These are phyloP conservation scores for Coemansia sp. DNA, from an alignment of 192 early-diverging fungal genomes.

Conservation along the genomic window DNA sequence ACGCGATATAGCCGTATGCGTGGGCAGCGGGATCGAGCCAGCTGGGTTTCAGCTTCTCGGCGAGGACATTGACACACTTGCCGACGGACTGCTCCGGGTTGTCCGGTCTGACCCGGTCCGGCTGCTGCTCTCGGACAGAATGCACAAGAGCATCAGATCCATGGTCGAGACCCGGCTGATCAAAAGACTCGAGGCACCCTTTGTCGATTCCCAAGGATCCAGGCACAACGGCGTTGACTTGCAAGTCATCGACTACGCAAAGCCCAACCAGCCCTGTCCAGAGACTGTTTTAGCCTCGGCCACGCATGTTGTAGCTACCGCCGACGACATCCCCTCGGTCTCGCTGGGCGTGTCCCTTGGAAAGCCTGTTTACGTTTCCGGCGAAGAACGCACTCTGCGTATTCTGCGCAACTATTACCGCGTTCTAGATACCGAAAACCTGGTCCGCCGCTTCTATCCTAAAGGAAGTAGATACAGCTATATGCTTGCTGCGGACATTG, in stretches of 20 bases:
- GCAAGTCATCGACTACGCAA: constrained; percentile 35
- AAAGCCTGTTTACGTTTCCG: constrained; percentile 44
- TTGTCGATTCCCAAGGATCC: neutral
- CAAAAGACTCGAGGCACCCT: constrained; percentile 5
- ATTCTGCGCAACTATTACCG: constrained; percentile 46
- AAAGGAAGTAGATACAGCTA: constrained; percentile 47
- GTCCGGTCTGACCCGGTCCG: constrained; percentile 6
- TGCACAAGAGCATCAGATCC: constrained; percentile 18
- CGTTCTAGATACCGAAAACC: constrained; percentile 31
- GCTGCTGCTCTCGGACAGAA: constrained; percentile 23
- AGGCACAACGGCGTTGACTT: neutral
- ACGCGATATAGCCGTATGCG: constrained; percentile 32
- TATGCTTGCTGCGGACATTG: constrained; percentile 42
- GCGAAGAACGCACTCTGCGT: constrained; percentile 35
- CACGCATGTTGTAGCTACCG: constrained; percentile 30
- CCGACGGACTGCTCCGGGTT: constrained; percentile 22
- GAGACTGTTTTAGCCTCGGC: constrained; percentile 21
- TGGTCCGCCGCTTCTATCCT: constrained; percentile 51
- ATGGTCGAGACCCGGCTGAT: constrained; percentile 28
- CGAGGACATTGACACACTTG: constrained; percentile 24
- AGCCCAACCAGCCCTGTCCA: constrained; percentile 24
- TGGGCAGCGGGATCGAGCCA: constrained; percentile 40
- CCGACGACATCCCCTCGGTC: constrained; percentile 33
- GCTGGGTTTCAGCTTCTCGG: constrained; percentile 31
- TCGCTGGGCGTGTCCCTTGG: constrained; percentile 33